Evolutionary conservation across 176 grass and related monocot genomes (phyloP), one percentile per base, ranked within the genome.

Genomic region (Puccinellia tenuiflora): DNA sequence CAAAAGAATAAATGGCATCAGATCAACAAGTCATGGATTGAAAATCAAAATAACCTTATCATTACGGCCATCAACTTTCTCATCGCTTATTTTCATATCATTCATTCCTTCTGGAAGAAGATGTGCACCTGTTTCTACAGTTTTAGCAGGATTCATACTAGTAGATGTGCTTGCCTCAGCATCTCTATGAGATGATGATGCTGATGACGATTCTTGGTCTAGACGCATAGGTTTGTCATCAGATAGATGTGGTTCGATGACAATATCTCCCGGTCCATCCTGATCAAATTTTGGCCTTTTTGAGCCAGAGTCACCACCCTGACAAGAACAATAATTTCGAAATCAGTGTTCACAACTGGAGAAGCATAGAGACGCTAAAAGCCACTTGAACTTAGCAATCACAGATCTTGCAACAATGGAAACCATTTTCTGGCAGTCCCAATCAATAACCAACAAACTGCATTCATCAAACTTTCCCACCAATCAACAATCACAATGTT

Each of bases 251-350:
- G 87, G 85, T 67, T 93, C 91, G 9, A 89, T 83, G 47, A 87
- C 70, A 84, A 94, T 88, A 51, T 96, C 91, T 47, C 85, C 91
- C 18, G 53, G 75, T 28, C 86, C 84, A 74, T 96, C 89, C 69
- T 89, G 88, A 87, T 96, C 96, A 80, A 98, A 88, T 57, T 98
- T 99, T 78, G 87, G 83, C 76, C 90, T 98, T 80, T 92, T 99
- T 25, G 91, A 78, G 65, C 91, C 91, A 85, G 68, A 75, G 78
- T 99, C 93, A 59, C 91, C 91, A 88, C 85, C 93, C 93, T 99
- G 74, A 68, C n/a, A 87, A 60, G 13, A 86, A 87, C 5, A 63
- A 45, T 35, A 62, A 70, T 51, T 71, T 71, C n/a, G 18, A 42
- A 50, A 80, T 33, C 57, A 80, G 21, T 34, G 8, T 59, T n/a